A percentile compares a stretch with the other conserved stretches of the same genome.
phyloP scores from a whole-genome alignment of 306 rosid species.

The Casuarina glauca region DNA sequence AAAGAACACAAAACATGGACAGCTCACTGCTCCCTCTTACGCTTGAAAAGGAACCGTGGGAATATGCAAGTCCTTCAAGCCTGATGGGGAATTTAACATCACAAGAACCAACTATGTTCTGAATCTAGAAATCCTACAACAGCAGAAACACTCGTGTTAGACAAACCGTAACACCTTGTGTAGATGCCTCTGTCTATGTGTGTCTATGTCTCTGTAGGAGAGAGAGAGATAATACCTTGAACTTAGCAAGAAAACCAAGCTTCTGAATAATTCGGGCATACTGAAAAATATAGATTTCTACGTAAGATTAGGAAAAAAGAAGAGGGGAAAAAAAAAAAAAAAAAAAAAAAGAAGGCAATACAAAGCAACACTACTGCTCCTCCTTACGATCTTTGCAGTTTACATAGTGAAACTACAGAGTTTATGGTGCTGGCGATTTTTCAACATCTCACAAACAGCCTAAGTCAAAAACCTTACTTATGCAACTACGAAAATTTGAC shows the following conservation, averaged over 20 bases:
- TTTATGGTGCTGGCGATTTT: not conserved
- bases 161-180: not conserved
- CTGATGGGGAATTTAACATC: slow-evolving; percentile 94
- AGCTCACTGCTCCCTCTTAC: slow-evolving; percentile 42
- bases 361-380: too few relatives aligned
- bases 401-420: not conserved
- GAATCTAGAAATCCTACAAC: slow-evolving; percentile 78
- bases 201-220: not conserved
- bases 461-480: not conserved
- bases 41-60: slow-evolving; percentile 89
- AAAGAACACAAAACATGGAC: not conserved
- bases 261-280: slow-evolving; percentile 93
- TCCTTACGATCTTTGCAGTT: not conserved
- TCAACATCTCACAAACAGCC: not conserved
- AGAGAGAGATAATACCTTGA: slow-evolving; percentile 52
- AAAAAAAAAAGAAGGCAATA: not conserved
- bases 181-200: too few relatives aligned
- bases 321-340: not conserved
- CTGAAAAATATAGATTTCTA: slow-evolving; percentile 42
- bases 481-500: not conserved
- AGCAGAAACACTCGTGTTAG: not conserved
- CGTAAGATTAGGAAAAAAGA: slow-evolving; percentile 19
- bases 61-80: slow-evolving; percentile 88
- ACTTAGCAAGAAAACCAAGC: slow-evolving; percentile 83
- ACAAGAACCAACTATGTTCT: slow-evolving; percentile 90